These are phyloP conservation scores for Apiotrichum domesticum DNA, from an alignment of 1,284 basidiomycete genomes.

Conservation along the genomic window DNA sequence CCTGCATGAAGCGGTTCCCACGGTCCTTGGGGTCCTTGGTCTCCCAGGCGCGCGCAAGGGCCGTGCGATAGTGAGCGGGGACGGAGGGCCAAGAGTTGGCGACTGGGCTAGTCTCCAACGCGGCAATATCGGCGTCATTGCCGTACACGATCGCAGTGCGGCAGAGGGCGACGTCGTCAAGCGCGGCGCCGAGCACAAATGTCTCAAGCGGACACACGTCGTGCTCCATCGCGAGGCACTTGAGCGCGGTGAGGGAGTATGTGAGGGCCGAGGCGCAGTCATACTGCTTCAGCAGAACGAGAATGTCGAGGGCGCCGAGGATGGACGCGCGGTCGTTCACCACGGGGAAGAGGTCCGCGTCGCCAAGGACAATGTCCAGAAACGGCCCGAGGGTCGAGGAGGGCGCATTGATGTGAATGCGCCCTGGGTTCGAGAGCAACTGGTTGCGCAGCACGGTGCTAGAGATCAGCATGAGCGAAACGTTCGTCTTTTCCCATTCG, in stretches of 20 bases:
- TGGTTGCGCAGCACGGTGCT: constrained; percentile 1
- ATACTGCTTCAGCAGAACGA: constrained; percentile 4
- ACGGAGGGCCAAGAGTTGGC: constrained; percentile 1
- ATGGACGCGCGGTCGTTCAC: not conserved
- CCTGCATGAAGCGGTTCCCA: constrained; percentile 11
- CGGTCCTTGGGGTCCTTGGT: not conserved
- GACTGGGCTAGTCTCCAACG: not conserved
- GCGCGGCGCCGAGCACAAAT: constrained; percentile 12
- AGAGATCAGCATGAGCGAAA: not conserved
- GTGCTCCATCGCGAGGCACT: constrained; percentile 10
- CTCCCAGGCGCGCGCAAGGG: constrained; percentile 4
- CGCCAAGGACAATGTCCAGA: not conserved
- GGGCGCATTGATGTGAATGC: not conserved
- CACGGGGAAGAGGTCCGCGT: constrained; percentile 4
- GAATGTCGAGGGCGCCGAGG: not conserved
- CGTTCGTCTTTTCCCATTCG: not conserved
- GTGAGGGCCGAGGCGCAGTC: constrained; percentile 1
- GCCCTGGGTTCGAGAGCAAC: not conserved
- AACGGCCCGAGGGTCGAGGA: not conserved
- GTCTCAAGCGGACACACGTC: constrained; percentile 9
- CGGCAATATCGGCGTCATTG: constrained; percentile 6
- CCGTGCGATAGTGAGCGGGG: not conserved
- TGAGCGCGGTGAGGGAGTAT: constrained; percentile 5
- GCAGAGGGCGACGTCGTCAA: constrained; percentile 12
- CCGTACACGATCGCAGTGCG: constrained; percentile 16